Evolutionary conservation across 768 basidiomycete species (phyloP).

Genomic region (Polyporus arcularius): DNA sequence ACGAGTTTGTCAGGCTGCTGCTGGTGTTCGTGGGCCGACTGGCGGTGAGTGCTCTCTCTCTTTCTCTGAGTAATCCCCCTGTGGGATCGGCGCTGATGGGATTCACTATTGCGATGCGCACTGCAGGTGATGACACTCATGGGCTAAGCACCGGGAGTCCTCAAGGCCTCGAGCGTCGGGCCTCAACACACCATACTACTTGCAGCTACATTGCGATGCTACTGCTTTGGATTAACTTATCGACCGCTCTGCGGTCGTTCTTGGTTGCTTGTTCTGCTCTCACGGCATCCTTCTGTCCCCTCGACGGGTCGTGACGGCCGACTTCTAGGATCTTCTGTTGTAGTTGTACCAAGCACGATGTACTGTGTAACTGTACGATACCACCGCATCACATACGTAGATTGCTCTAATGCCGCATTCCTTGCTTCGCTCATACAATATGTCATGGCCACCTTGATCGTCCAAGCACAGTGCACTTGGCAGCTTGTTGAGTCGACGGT

Average conservation of each 20-base stretch:
- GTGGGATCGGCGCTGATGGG: background rate
- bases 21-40: constrained; percentile 16
- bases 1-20: constrained; percentile 27
- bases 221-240: background rate
- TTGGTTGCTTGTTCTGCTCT: background rate
- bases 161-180: background rate
- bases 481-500: too few species aligned
- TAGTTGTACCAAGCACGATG: background rate
- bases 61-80: background rate
- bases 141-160: background rate
- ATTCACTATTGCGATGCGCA: background rate
- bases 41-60: constrained; percentile 7
- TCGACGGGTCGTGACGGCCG: background rate
- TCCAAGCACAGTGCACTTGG: too few species aligned
- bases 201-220: background rate
- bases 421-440: background rate
- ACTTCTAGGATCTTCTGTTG: background rate
- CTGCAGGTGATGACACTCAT: constrained; percentile 19
- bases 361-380: background rate
- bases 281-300: background rate
- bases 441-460: background rate
- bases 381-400: background rate
- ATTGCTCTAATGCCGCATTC: background rate
- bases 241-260: background rate
- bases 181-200: background rate